Evolutionary conservation across 2,329 filamentous ascomycete genomes (phyloP).

Genomic region (Laburnicola sp.): DNA sequence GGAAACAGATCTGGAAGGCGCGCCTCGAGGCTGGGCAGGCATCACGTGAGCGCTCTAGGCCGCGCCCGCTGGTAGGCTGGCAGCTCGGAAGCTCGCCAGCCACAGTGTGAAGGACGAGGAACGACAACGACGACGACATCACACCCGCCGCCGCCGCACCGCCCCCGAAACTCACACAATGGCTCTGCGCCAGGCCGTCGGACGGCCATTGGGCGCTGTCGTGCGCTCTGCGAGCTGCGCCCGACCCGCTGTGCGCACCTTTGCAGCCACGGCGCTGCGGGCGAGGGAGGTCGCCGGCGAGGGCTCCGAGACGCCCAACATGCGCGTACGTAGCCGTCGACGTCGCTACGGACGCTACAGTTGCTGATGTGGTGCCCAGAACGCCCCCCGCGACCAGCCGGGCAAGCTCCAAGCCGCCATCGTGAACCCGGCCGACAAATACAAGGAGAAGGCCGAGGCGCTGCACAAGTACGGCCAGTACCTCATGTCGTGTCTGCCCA

Average conservation of each 20-base stretch:
- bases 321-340: constrained; percentile 43
- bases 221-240: constrained; percentile 42
- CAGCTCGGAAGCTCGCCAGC: constrained; percentile 1
- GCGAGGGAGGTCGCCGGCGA: constrained; percentile 51
- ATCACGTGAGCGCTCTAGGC: constrained; percentile 12
- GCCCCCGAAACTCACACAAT: constrained; percentile 34
- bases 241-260: constrained; percentile 44
- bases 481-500: constrained; percentile 93
- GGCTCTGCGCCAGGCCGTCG: constrained; percentile 47
- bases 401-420: constrained; percentile 72
- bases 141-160: constrained; percentile 23
- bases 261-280: constrained; percentile 48
- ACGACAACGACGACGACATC: constrained; percentile 30
- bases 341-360: too few species aligned
- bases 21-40: constrained; percentile 7
- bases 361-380: constrained; percentile 38
- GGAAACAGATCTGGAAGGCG: constrained; percentile 13
- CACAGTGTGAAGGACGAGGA: constrained; percentile 4
- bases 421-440: constrained; percentile 92
- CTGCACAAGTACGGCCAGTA: constrained; percentile 96
- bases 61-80: constrained; percentile 9
- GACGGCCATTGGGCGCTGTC: constrained; percentile 44
- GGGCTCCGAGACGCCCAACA: constrained; percentile 50
- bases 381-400: constrained; percentile 47
- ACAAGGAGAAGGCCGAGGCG: constrained; percentile 79